Evolutionary conservation across 768 basidiomycete species (phyloP), one percentile per base, ranked within the genome.

Genomic region (Neoboletus magnificus): DNA sequence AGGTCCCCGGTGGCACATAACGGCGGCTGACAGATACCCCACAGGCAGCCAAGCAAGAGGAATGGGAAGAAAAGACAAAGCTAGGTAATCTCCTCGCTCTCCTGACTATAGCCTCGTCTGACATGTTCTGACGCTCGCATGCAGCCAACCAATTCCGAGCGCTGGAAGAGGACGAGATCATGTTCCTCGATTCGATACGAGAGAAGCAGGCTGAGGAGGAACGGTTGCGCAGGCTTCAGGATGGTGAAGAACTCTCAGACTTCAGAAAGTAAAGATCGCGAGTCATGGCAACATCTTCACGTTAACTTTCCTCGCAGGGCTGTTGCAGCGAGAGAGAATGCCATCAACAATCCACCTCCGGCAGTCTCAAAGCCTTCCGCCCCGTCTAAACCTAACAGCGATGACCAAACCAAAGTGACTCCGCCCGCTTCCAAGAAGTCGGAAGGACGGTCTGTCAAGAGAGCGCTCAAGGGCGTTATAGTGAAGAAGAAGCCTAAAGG

Each of bases 31-130:
- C 32, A 51, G 41, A 53, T 23, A 43, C 42, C 35, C 2, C 47
- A 20, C 60, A 91, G 89, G 83, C 86, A 65, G 90, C 89, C 60
- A 92, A 93, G 71, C 90, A 93, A 73, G 91, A 93, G 70, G 89
- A 93, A 82, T 93, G 90, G 89, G 91, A 93, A 67, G 89, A 91
- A 70, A 89, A 89, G 68, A 90, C 84, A 57, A 92, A 91, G 69
- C 81, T 93, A 73, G 79, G 72, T 73, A 58, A 62, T 46, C 41
- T 54, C 25, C 41, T 54, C 25, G 66, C 56, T n/a, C 18, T 27
- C 39, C 23, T 44, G 25, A 37, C 43, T 23, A 44, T 41, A 30
- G n/a, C 42, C 46, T 46, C 36, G 49, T 52, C 53, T 40, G 39
- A 58, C 62, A 43, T 45, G 27, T 41, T 29, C 55, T 60, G 30